Conservation (phyloP, 352 stramenopile species). For the Globisporangium cederbergense region DNA sequence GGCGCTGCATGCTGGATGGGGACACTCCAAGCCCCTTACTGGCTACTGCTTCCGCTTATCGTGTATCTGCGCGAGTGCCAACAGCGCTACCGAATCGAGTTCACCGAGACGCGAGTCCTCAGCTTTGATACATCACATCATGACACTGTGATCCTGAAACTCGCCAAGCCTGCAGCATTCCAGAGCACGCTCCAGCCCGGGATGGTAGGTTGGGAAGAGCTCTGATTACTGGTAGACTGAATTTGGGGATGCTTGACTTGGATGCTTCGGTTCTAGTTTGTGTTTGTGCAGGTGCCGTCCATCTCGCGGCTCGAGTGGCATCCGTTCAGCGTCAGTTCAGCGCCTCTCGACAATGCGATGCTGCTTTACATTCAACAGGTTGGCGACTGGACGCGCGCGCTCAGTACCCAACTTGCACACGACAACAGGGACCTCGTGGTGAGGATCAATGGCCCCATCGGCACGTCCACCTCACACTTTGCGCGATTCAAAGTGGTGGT, state of each 20-base stretch:
- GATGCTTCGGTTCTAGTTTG: constrained; percentile 31
- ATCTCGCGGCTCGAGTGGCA: constrained; percentile 72
- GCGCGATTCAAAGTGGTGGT: constrained; percentile 27
- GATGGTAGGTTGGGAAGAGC: constrained; percentile 23
- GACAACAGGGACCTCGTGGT: constrained; percentile 8
- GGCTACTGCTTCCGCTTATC: constrained; percentile 24
- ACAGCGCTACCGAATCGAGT: constrained; percentile 19
- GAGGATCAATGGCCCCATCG: constrained; percentile 33
- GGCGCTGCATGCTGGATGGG: constrained; percentile 33
- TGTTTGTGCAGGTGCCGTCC: constrained; percentile 54
- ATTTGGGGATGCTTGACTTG: neutral
- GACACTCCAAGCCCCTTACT: constrained; percentile 29
- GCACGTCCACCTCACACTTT: constrained; percentile 23
- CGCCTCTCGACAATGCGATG: constrained; percentile 36
- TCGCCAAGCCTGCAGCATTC: constrained; percentile 32
- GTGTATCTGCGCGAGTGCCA: constrained; percentile 31
- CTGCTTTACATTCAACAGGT: constrained; percentile 38
- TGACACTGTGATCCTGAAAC: constrained; percentile 24
- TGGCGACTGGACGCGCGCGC: constrained; percentile 40
- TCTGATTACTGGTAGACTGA: neutral
- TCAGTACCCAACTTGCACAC: constrained; percentile 7
- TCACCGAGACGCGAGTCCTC: constrained; percentile 21
- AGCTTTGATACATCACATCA: constrained; percentile 11
- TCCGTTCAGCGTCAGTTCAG: constrained; percentile 70
- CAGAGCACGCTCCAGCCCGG: constrained; percentile 24